Evolutionary conservation across 169 alveolate species (phyloP).

Genomic region (Eimeria tenella): DNA sequence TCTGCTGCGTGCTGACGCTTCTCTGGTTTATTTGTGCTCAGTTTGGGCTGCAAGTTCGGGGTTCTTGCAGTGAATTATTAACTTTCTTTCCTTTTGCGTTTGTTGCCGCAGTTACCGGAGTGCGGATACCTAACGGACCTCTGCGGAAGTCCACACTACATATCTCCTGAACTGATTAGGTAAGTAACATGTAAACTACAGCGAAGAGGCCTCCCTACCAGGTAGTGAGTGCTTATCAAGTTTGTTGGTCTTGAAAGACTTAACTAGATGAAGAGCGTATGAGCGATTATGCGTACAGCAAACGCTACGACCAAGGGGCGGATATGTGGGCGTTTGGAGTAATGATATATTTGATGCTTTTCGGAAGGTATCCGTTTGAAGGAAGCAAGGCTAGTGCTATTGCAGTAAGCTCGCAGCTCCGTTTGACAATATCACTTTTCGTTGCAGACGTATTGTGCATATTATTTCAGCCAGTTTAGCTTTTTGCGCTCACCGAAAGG

Average conservation of each 20-base stretch:
- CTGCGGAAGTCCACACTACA: conserved; percentile 87
- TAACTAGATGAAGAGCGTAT: background rate
- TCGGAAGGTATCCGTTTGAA: conserved; percentile 86
- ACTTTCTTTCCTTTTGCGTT: background rate
- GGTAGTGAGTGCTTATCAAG: background rate
- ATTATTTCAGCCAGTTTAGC: background rate
- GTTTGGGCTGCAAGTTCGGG: too few species aligned
- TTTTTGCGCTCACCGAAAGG: background rate
- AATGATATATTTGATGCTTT: conserved; percentile 84
- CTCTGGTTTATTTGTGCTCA: background rate
- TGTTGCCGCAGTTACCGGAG: conserved; percentile 65
- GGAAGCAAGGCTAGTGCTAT: conserved; percentile 84
- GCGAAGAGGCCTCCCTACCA: background rate
- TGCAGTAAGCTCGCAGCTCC: conserved; percentile 75
- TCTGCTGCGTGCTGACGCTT: too few species aligned
- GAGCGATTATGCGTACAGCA: conserved; percentile 69
- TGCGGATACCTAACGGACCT: conserved; percentile 83
- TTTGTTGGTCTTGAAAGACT: background rate
- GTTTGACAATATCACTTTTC: background rate
- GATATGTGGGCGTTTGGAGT: conserved; percentile 89
- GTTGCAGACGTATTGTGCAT: background rate
- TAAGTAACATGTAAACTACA: background rate
- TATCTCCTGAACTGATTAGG: conserved; percentile 87
- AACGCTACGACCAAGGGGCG: conserved; percentile 81
- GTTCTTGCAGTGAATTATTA: too few species aligned